phyloP scores from a whole-genome alignment of 1,139 yeast genomes.

The Entelexis sorbosivorans region DNA sequence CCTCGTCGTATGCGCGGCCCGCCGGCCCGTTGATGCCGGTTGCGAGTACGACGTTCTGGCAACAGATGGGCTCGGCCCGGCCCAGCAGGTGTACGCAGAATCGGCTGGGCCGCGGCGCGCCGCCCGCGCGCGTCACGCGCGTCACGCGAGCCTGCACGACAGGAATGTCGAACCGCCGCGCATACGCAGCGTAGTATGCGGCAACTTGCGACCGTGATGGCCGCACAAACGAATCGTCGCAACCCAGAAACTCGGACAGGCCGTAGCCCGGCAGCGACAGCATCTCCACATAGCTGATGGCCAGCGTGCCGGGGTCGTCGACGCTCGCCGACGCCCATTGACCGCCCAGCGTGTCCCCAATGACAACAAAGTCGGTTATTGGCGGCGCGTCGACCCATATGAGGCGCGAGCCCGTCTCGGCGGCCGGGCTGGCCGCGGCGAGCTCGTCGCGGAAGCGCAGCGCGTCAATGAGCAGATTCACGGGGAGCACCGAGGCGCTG shows the following conservation, averaged over 20 bases:
- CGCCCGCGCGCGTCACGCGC: too few species aligned
- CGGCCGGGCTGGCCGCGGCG: constrained; percentile 6
- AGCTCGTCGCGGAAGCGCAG: constrained; percentile 2
- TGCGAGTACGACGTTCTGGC: constrained; percentile 4
- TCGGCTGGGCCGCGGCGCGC: not conserved
- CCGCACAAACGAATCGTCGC: constrained; percentile 23
- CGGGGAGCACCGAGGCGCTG: not conserved
- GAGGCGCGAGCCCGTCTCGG: constrained; percentile 25
- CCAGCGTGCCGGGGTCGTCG: constrained; percentile 23
- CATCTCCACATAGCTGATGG: constrained; percentile 32
- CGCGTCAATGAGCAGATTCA: constrained; percentile 5
- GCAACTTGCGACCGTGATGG: constrained; percentile 29
- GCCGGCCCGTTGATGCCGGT: constrained; percentile 1
- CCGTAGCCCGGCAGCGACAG: constrained; percentile 30
- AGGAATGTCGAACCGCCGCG: constrained; percentile 24
- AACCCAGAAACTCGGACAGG: constrained; percentile 26
- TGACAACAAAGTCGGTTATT: constrained; percentile 22
- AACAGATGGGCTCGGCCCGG: not conserved
- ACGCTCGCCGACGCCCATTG: constrained; percentile 28
- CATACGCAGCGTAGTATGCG: constrained; percentile 27
- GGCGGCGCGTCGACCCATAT: constrained; percentile 23
- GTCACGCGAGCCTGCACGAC: not conserved
- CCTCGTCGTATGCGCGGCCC: not conserved
- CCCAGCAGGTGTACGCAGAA: not conserved
- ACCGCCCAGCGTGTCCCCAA: constrained; percentile 29